Base-by-base conservation (phyloP, 1,139 yeast genomes). In the Nakaseomyces uthaithaninus region DNA sequence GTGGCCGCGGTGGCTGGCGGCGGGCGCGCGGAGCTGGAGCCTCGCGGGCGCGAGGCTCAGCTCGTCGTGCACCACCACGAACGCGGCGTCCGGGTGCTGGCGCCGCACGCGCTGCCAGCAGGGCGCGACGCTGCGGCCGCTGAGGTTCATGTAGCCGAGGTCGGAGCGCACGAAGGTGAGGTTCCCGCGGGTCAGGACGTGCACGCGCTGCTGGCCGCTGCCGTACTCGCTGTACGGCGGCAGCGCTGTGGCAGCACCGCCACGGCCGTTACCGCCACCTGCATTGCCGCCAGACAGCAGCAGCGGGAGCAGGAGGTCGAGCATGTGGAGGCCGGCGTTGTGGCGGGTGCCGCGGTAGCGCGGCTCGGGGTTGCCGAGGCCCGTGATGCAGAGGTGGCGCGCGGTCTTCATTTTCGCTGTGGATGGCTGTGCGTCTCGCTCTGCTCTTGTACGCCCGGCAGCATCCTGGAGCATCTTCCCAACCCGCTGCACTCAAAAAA, bases 311-410 rank as follows among this genome's bases (percentile, higher is more conserved):
- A 56, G 23, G 33, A 49, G 35, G 38, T 53, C 55, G 14, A 55
- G 37, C 40, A 58, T 42, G 6, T 47, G 27, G 7, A 52, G 39
- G 1, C 95, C 95, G 0, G 80, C 84, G 47, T 79, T 84, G 55
- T 86, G 95, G 36, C 94, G 67, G 0, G 94, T 82, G 5, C 67
- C 67, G 12, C 62, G 60, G 51, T 74, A 83, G 37, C 66, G 61
- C 0, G 76, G 70, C 40, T 79, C 86, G 0, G 95, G 95, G 54
- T 86, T 86, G 0, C 95, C 95, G 3, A 86, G 65, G 0, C 91
- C 82, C 4, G 79, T 75, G 8, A 77, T 52, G 15, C 35, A 31
- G 25, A 15, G 20, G 11, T 20, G 35, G 50, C 59, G 54, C 34
- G 46, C 25, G 8, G 8, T 22, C 8, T 22, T 22, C 25, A 22